These are phyloP conservation scores for Colletotrichum siamense DNA, from an alignment of 2,329 filamentous ascomycete species.

Conservation along the genomic window DNA sequence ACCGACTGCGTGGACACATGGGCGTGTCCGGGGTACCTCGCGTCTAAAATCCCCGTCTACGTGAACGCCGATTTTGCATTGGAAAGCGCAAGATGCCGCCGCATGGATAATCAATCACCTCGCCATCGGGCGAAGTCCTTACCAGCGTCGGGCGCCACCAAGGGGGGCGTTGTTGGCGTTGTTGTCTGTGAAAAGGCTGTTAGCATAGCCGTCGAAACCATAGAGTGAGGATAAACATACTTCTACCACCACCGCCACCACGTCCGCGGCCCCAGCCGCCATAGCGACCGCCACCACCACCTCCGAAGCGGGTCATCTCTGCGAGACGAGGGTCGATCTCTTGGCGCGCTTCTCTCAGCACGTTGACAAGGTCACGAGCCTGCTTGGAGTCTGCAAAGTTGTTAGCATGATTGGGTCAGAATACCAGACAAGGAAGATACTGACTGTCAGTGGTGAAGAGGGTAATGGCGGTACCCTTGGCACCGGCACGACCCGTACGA, in stretches of 20 bases:
- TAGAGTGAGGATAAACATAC: constrained; percentile 44
- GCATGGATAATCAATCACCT: constrained; percentile 9
- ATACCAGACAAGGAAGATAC: constrained; percentile 43
- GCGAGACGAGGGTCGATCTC: constrained; percentile 94
- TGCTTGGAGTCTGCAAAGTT: constrained; percentile 77
- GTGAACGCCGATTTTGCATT: constrained; percentile 22
- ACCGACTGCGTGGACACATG: background rate
- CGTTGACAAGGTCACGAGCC: constrained; percentile 93
- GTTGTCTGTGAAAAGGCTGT: constrained; percentile 40
- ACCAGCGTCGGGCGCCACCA: constrained; percentile 55
- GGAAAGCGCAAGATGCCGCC: constrained; percentile 18
- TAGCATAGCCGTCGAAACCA: constrained; percentile 22
- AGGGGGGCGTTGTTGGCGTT: constrained; percentile 58
- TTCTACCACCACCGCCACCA: constrained; percentile 52
- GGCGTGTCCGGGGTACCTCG: constrained; percentile 1
- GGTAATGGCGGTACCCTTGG: constrained; percentile 94
- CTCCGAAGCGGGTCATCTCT: constrained; percentile 94
- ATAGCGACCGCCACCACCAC: constrained; percentile 79
- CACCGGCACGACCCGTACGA: constrained; percentile 93
- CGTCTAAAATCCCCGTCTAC: constrained; percentile 20
- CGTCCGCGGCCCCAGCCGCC: constrained; percentile 74
- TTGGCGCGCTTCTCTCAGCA: constrained; percentile 96
- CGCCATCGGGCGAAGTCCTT: constrained; percentile 27
- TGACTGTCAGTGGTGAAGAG: constrained; percentile 99
- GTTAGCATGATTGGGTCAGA: constrained; percentile 37